Evolutionary conservation across 768 basidiomycete genomes (phyloP), one percentile per base, ranked within the genome.

Genomic region (Phaeotremella skinneri): DNA sequence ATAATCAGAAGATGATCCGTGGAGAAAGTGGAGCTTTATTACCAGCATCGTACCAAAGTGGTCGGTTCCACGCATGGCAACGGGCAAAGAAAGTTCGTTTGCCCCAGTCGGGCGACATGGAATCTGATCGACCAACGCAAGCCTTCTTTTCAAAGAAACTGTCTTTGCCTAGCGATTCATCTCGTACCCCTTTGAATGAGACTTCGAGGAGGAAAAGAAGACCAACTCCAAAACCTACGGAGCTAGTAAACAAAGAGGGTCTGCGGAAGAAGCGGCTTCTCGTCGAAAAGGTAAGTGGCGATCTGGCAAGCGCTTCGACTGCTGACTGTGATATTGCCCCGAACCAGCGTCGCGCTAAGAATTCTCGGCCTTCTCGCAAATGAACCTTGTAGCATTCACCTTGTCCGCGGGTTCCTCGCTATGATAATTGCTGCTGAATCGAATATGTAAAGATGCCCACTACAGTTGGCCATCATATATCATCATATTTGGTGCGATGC

Each of bases 31-130:
- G 96, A 2, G 85, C 87, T 16, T 85, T 87, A 49, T 81, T 99
- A 20, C 94, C 96, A 2, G 91, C 91, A 2, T 87, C 87, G 9
- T 99, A 91, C 78, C 86, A 89, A 52, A 91, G 88, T 66, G 96
- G 96, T 11, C 85, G 90, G 16, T 99, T 90, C 76, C 90, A 94
- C 56, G 91, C 94, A 74, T 99, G 96, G 96, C 89, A 87, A 76
- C 81, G 83, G 60, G 90, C 89, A 78, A 85, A 81, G 51, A 85
- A 83, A 37, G 79, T 45, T 45, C 43, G 43, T 45, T 20, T 45
- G 21, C 43, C 43, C 7, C 7, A 45, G 23, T 9, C 20, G 6
- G 43, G 43, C 7, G 43, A 45, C 13, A 21, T 45, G 9, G 43
- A 45, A 20, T n/a, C 43, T 45, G 20, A 23, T 21, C 43, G 9